Evolutionary conservation across 1,284 basidiomycete species (phyloP).

Genomic region (Baeospora myosura): DNA sequence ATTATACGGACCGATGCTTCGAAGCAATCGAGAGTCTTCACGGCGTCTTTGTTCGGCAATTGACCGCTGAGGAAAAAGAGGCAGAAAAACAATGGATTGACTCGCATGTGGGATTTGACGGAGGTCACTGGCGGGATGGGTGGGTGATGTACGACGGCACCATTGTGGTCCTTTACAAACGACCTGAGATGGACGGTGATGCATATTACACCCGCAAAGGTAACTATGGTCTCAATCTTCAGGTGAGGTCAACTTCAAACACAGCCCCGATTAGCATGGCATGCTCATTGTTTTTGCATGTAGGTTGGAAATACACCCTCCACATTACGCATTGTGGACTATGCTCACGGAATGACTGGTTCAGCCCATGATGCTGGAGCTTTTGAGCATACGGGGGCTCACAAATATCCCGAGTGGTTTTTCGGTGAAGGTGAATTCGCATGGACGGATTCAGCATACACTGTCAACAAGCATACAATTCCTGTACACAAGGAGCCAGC

Average conservation of each 20-base stretch:
- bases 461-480: constrained; percentile 19
- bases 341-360: constrained; percentile 25
- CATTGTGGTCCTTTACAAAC: constrained; percentile 23
- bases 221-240: constrained; percentile 29
- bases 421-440: constrained; percentile 30
- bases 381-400: constrained; percentile 24
- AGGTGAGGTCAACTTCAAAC: constrained; percentile 19
- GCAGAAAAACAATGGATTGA: constrained; percentile 30
- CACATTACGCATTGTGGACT: constrained; percentile 28
- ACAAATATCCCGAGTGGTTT: constrained; percentile 21
- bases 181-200: constrained; percentile 26
- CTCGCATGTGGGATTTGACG: constrained; percentile 21
- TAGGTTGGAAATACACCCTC: constrained; percentile 29
- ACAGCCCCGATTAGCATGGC: constrained; percentile 4
- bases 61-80: constrained; percentile 28
- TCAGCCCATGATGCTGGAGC: constrained; percentile 30
- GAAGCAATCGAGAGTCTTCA: constrained; percentile 25
- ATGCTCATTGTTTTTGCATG: constrained; percentile 4
- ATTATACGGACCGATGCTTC: constrained; percentile 24
- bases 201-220: constrained; percentile 27
- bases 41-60: constrained; percentile 21
- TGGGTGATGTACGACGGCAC: constrained; percentile 32
- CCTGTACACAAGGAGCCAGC: constrained; percentile 28
- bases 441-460: constrained; percentile 34
- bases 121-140: constrained; percentile 25